phyloP scores from a whole-genome alignment of 768 basidiomycete species.

The Auriscalpium vulgare region DNA sequence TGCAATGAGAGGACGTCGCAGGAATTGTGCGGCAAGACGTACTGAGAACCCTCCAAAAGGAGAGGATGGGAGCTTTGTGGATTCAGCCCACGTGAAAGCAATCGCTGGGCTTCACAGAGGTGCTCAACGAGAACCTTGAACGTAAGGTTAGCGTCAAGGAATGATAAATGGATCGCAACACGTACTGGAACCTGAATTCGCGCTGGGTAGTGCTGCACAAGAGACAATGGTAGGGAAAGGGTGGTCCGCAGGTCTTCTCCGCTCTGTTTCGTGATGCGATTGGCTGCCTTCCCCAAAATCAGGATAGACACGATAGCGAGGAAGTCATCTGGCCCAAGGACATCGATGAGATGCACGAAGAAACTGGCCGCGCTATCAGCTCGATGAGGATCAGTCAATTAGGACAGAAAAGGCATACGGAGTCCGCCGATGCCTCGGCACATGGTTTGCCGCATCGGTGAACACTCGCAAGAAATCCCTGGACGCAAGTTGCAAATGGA shows the following conservation, averaged over 20 bases:
- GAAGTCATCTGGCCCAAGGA: slow-evolving; percentile 75
- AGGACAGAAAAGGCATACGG: slow-evolving; percentile 43
- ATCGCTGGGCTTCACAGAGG: slow-evolving; percentile 56
- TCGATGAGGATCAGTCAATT: background rate
- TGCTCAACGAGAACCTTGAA: slow-evolving; percentile 54
- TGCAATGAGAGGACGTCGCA: background rate
- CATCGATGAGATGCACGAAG: slow-evolving; percentile 79
- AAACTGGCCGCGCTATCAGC: slow-evolving; percentile 44
- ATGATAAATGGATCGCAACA: background rate
- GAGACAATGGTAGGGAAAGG: slow-evolving; percentile 56
- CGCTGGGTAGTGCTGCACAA: slow-evolving; percentile 49
- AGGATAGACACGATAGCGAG: slow-evolving; percentile 78
- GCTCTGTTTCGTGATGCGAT: slow-evolving; percentile 56
- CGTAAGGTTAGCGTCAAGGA: background rate
- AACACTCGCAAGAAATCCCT: slow-evolving; percentile 85
- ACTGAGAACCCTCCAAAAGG: slow-evolving; percentile 56
- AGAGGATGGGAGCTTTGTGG: slow-evolving; percentile 31
- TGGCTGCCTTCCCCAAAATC: slow-evolving; percentile 70
- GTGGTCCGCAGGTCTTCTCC: slow-evolving; percentile 49
- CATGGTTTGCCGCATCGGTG: slow-evolving; percentile 85
- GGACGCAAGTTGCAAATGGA: slow-evolving; percentile 61
- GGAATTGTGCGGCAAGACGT: slow-evolving; percentile 17
- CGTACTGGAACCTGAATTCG: slow-evolving; percentile 47
- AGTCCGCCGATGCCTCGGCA: slow-evolving; percentile 88
- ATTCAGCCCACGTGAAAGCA: slow-evolving; percentile 36